Percentiles rank a stretch among this genome's conserved stretches.
Evolutionary conservation across 192 early-diverging fungal species (phyloP).

Genomic region (Mortierella antarctica): DNA sequence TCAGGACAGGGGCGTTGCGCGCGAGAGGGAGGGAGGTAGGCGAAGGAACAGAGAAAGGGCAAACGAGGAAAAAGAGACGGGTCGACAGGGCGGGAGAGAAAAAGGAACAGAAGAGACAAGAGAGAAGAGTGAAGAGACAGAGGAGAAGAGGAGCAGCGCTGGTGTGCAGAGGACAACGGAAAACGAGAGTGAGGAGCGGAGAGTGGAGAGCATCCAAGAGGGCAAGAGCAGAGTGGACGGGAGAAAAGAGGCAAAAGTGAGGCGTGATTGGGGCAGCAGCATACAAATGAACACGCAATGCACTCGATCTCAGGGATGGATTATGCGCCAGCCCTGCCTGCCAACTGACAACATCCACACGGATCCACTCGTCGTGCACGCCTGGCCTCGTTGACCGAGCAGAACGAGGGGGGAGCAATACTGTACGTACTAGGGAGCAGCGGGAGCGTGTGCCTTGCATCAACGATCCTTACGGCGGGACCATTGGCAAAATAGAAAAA

Average conservation of each 20-base stretch:
- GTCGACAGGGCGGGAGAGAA: background rate
- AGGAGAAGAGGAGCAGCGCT: background rate
- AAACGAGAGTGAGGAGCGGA: slow-evolving; percentile 14
- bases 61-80: slow-evolving; percentile 2
- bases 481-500: no score
- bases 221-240: background rate
- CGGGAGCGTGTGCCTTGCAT: no score
- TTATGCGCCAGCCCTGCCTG: no score
- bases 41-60: background rate
- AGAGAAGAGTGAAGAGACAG: background rate
- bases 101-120: background rate
- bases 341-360: no score
- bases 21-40: background rate
- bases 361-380: no score
- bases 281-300: no score
- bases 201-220: background rate
- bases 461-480: no score
- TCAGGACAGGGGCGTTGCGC: background rate
- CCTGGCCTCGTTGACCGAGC: no score
- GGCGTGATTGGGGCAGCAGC: no score
- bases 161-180: slow-evolving; percentile 2
- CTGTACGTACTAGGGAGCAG: no score
- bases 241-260: background rate
- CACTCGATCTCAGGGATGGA: no score
- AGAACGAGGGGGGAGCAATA: no score